Percentiles rank a stretch among this genome's conserved stretches.
These are phyloP conservation scores for Penicillium sp. DNA, from an alignment of 2,329 filamentous ascomycete genomes.

Conservation along the genomic window DNA sequence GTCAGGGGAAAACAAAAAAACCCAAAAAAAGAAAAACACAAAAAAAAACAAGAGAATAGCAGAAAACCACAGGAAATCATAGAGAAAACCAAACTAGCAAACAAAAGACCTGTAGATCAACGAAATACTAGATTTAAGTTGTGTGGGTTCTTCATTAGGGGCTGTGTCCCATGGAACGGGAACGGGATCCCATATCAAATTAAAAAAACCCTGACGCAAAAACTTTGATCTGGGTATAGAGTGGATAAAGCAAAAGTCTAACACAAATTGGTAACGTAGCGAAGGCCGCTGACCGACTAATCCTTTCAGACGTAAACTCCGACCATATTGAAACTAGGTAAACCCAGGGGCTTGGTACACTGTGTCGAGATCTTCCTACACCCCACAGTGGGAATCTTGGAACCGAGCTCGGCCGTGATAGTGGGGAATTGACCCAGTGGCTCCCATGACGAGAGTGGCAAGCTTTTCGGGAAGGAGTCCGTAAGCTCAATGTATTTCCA, in stretches of 20 bases:
- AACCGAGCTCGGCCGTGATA: conserved; percentile 4
- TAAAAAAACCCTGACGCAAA: not conserved
- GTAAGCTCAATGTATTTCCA: conserved; percentile 10
- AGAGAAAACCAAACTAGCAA: not conserved
- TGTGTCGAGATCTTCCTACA: conserved; percentile 8
- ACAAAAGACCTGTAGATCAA: not conserved
- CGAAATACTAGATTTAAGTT: too few species aligned
- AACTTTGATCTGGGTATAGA: conserved; percentile 16
- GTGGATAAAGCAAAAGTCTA: not conserved
- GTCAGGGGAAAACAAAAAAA: too few species aligned
- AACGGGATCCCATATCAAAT: not conserved
- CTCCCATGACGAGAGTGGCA: conserved; percentile 5
- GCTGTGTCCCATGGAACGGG: conserved; percentile 2
- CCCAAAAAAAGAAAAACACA: too few species aligned
- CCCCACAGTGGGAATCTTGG: conserved; percentile 15
- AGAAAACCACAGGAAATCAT: too few species aligned
- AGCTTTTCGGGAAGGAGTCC: conserved; percentile 6
- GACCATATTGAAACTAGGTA: not conserved
- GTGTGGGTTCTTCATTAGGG: too few species aligned
- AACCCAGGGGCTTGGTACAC: conserved; percentile 8
- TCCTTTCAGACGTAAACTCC: not conserved
- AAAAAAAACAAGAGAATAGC: too few species aligned
- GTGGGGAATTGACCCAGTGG: not conserved
- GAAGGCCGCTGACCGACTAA: conserved; percentile 9
- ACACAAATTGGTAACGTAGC: too few species aligned